Base-by-base conservation (phyloP, 208 protist genomes). In the Novymonas esmeraldas region DNA sequence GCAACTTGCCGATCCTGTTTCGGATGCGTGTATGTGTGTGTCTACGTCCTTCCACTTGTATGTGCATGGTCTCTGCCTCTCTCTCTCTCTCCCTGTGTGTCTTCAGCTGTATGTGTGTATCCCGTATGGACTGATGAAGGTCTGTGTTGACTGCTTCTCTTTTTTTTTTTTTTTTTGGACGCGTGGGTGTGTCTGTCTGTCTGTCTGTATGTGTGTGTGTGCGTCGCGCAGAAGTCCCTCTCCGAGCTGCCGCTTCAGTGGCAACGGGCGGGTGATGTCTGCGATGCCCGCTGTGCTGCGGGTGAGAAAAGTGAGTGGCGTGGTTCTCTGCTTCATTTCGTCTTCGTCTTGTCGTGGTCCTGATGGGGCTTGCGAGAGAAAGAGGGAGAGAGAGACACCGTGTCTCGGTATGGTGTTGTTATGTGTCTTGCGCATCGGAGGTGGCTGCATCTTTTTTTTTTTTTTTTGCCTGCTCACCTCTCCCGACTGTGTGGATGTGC, bases 391-490 rank as follows among this genome's bases (percentile, higher is more conserved):
- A 16, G 18, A 44, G 18, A 44, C 14, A 16, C 39, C 18, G 39
- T 16, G n/a, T n/a, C n/a, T n/a, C n/a, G n/a, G n/a, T n/a, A n/a
- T n/a, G n/a, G n/a, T n/a, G n/a, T n/a, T n/a, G n/a, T n/a, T n/a
- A n/a, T n/a, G 6, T 10, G 39, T 10, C 14, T 44, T 44, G 3
- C 39, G 11, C 5, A 16, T 44, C 11, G 39, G 39, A 9, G 39
- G 39, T 44, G 39, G 14, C 6, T 52, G 11, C 2, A 31, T 26
- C 48, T 18, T 59, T 70, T 46, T 70, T 70, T 59, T 33, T 60
- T 24, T 45, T 44, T 60, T 33, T 60, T 24, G 20, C 20, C 44
- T 45, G n/a, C 31, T 22, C 26, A 24, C 14, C 31, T 18, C 11
- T 45, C 18, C 14, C 26, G 26, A 16, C 33, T 18, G 28, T 44